These are phyloP conservation scores for Termitomyces bulborhizus DNA, from an alignment of 768 basidiomycete genomes.

Conservation along the genomic window DNA sequence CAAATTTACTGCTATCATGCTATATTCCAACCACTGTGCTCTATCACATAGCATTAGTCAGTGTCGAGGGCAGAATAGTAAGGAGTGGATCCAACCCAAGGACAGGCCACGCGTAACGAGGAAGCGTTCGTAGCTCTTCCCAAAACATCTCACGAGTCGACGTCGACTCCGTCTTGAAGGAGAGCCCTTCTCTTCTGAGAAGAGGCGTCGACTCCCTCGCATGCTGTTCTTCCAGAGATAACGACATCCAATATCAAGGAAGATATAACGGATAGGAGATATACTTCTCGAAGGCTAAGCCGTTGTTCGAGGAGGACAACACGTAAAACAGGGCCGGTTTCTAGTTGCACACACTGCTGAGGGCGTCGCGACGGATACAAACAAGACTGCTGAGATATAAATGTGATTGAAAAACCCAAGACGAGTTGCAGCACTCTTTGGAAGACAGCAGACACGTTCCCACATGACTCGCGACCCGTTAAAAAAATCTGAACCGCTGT, in stretches of 20 bases:
- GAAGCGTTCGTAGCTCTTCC: conserved; percentile 9
- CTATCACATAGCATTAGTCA: neutral
- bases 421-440: neutral
- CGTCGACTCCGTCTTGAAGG: neutral
- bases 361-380: neutral
- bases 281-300: neutral
- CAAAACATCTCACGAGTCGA: conserved; percentile 5
- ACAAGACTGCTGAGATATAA: neutral
- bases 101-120: conserved; percentile 7
- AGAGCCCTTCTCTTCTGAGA: neutral
- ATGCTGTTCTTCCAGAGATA: neutral
- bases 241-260: neutral
- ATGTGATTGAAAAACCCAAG: neutral
- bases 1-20: conserved; percentile 57
- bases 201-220: neutral
- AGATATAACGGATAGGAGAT: neutral
- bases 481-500: neutral
- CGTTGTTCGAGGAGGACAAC: too few relatives aligned
- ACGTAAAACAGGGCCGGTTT: too few relatives aligned
- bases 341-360: too few relatives aligned
- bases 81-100: conserved; percentile 4
- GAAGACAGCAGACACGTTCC: neutral
- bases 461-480: neutral
- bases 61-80: too few relatives aligned
- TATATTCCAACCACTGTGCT: conserved; percentile 55